Conservation (phyloP, 352 stramenopile genomes). For the Pythium dissotocum region DNA sequence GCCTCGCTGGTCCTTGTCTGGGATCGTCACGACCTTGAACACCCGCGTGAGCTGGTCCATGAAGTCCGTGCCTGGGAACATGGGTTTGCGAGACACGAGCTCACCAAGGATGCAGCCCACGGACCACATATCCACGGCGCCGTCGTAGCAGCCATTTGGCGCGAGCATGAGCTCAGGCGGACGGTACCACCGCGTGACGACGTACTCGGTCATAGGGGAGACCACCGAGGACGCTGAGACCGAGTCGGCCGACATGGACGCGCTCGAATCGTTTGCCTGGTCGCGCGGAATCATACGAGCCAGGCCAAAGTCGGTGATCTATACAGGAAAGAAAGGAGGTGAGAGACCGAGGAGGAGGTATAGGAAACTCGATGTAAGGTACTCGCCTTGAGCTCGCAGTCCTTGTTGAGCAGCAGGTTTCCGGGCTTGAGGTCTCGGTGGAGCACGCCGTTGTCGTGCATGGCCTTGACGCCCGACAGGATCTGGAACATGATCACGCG, state of each 20-base stretch:
- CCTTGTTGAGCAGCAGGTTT: conserved; percentile 93
- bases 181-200: conserved; percentile 92
- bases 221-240: conserved; percentile 28
- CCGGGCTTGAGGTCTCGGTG: conserved; percentile 94
- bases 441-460: conserved; percentile 93
- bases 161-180: conserved; percentile 92
- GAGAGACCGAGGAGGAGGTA: not conserved
- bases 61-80: conserved; percentile 82
- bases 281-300: conserved; percentile 82
- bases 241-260: conserved; percentile 15
- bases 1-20: conserved; percentile 56
- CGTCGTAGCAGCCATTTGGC: conserved; percentile 89
- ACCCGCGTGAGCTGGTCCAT: conserved; percentile 86
- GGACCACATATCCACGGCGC: conserved; percentile 86
- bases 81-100: conserved; percentile 71
- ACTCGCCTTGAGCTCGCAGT: conserved; percentile 84
- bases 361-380: not conserved
- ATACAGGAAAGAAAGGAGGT: not conserved
- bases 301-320: conserved; percentile 95
- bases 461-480: conserved; percentile 86
- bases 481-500: conserved; percentile 88
- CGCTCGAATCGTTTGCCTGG: conserved; percentile 23
- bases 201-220: conserved; percentile 87
- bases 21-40: conserved; percentile 77
- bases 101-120: conserved; percentile 94